Conservation (phyloP, 2,329 filamentous ascomycete species). For the Aspergillus persii region DNA sequence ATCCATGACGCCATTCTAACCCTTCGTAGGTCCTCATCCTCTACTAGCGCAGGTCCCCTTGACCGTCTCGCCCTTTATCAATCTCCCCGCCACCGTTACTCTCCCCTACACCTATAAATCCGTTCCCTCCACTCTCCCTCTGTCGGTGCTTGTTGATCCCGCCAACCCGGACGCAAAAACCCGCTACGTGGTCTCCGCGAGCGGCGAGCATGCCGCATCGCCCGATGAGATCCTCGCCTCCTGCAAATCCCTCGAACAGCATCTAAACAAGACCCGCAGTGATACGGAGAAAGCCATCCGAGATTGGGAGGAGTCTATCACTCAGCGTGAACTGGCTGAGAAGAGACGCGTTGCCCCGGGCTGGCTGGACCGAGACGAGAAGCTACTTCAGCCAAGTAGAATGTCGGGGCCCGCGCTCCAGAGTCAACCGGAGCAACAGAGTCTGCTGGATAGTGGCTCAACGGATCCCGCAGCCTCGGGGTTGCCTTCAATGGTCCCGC, state of each 20-base stretch:
- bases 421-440: conserved; percentile 20
- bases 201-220: conserved; percentile 77
- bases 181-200: conserved; percentile 75
- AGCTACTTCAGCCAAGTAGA: conserved; percentile 54
- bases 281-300: conserved; percentile 65
- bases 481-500: conserved; percentile 42
- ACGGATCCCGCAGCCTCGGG: conserved; percentile 29
- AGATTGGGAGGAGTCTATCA: conserved; percentile 66
- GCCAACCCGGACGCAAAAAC: conserved; percentile 48
- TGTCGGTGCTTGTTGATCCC: conserved; percentile 60
- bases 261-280: conserved; percentile 67
- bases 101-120: conserved; percentile 94
- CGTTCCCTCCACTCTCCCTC: conserved; percentile 81
- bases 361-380: conserved; percentile 62
- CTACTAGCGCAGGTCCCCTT: conserved; percentile 89
- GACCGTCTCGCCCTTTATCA: conserved; percentile 91
- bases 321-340: conserved; percentile 59
- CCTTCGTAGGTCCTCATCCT: conserved; percentile 67
- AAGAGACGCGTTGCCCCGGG: conserved; percentile 63
- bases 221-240: conserved; percentile 82
- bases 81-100: conserved; percentile 82
- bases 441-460: conserved; percentile 39
- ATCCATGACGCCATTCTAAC: background rate
- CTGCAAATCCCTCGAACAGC: conserved; percentile 72
- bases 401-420: conserved; percentile 12